Conservation (phyloP, 2,329 filamentous ascomycete genomes). For the Aspergillus fumigatiaffinis region DNA sequence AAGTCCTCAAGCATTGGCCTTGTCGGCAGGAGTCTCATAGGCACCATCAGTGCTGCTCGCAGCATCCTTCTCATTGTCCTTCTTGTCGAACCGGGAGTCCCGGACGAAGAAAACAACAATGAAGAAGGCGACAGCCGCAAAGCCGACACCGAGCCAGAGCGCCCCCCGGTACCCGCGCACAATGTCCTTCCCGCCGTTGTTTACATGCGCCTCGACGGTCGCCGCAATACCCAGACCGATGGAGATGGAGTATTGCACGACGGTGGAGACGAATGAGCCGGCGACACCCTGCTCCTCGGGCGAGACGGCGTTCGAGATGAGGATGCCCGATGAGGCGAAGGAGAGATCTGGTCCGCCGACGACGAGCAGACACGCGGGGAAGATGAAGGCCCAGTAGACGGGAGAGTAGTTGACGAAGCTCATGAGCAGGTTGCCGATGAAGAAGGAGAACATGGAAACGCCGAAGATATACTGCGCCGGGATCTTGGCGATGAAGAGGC, state of each 20-base stretch:
- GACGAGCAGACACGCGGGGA: conserved; percentile 9
- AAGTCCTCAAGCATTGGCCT: neutral
- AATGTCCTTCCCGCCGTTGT: conserved; percentile 28
- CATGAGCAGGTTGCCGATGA: conserved; percentile 32
- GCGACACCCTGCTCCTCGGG: conserved; percentile 42
- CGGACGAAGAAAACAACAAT: conserved; percentile 9
- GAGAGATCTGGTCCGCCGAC: conserved; percentile 32
- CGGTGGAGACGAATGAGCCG: conserved; percentile 35
- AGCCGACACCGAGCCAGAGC: conserved; percentile 36
- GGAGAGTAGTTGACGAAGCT: conserved; percentile 8
- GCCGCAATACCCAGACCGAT: conserved; percentile 42
- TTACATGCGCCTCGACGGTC: conserved; percentile 39
- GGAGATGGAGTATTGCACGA: conserved; percentile 43
- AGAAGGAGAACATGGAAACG: conserved; percentile 35
- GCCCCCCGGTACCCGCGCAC: conserved; percentile 38
- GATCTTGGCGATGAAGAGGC: conserved; percentile 29
- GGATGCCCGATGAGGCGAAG: conserved; percentile 40
- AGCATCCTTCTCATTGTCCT: neutral
- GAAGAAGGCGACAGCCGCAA: conserved; percentile 20
- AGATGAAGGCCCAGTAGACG: conserved; percentile 13
- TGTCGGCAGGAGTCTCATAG: neutral
- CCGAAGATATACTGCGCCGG: conserved; percentile 35
- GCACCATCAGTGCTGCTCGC: neutral
- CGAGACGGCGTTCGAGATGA: conserved; percentile 35
- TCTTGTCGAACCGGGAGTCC: conserved; percentile 4